A percentile compares a stretch with the other conserved stretches of the same genome.
phyloP scores from a whole-genome alignment of 2,329 filamentous ascomycete species.

The Podosphaera fusca region DNA sequence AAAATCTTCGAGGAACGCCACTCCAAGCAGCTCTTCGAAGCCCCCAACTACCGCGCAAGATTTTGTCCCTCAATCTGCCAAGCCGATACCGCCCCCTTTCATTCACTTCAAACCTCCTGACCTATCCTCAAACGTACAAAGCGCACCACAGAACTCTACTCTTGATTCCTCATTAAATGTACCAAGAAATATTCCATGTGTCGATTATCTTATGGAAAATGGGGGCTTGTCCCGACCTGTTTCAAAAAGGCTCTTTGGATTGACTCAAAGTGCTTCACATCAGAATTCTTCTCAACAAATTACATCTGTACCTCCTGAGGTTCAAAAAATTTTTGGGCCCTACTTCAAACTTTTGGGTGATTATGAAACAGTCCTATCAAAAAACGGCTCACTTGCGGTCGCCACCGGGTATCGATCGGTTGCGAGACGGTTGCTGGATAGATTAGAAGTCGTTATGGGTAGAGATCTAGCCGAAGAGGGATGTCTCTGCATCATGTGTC shows the following conservation, averaged over 20 bases:
- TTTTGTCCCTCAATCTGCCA: slow-evolving; percentile 18
- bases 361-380: slow-evolving; percentile 59
- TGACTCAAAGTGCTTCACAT: slow-evolving; percentile 25
- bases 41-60: slow-evolving; percentile 33
- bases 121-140: slow-evolving; percentile 11
- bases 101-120: slow-evolving; percentile 18
- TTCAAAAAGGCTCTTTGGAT: slow-evolving; percentile 50
- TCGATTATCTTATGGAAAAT: slow-evolving; percentile 81
- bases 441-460: slow-evolving; percentile 83
- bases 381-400: slow-evolving; percentile 75
- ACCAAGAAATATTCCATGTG: slow-evolving; percentile 48
- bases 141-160: slow-evolving; percentile 34
- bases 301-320: slow-evolving; percentile 24
- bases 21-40: slow-evolving; percentile 29
- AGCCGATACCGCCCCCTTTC: slow-evolving; percentile 14
- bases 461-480: slow-evolving; percentile 69
- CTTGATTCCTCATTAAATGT: slow-evolving; percentile 39
- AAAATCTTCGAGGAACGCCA: slow-evolving; percentile 10
- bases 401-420: slow-evolving; percentile 89
- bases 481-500: slow-evolving; percentile 72
- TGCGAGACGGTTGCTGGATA: slow-evolving; percentile 70
- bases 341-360: slow-evolving; percentile 68
- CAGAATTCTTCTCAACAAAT: slow-evolving; percentile 21
- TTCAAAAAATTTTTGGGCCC: slow-evolving; percentile 56
- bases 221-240: slow-evolving; percentile 54